Base-by-base conservation (phyloP, 495 filamentous ascomycete species). In the Aspergillus bridgeri region DNA sequence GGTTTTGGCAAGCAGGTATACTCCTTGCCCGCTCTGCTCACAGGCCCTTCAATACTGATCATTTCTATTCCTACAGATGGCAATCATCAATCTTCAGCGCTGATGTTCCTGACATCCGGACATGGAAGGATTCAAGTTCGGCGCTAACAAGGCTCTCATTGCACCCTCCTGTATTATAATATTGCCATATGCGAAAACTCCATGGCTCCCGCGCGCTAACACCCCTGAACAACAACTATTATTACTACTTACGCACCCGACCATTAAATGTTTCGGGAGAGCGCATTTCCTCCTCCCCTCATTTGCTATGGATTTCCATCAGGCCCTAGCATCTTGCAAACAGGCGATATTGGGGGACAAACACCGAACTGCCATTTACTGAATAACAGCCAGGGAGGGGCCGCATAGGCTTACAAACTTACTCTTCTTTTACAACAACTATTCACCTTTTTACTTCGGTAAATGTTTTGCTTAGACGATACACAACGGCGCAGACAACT, bases 1-100 rank as follows among this genome's bases (percentile, higher is more conserved):
- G 87, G 89, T 18, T 78, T 85, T 22, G 85, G 84, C 56, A 86
- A 82, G 59, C 78, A 85, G 75, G 90, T 92, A 78, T 62, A 84
- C 65, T 24, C 20, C 63, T 23, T 53, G 5, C 47, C 4, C 24
- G 38, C 45, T 53, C 25, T 33, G 21, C 8, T 18, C 8, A 42
- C 38, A 9, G 33, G 7, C 13, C 18, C 44, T 47, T 47, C 8
- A 15, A 55, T 56, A 19, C 51, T 63, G 57, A 65, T 53, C 51
- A 53, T 53, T 45, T 17, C 23, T 53, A 53, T 53, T 45, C 18
- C 23, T 53, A 57, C 29, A 79, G 76, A 63, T 79, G 69, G 75
- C 75, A 17, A 72, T 79, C 48, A 64, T 79, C 24, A 79, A 76
- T 54, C 60, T 77, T 11, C 76, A 79, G 53, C 69, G 75, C 50